Evolutionary conservation across 129 eudicot genomes (phyloP), one percentile per base, ranked within the genome.

Genomic region (Centaurea solstitialis): DNA sequence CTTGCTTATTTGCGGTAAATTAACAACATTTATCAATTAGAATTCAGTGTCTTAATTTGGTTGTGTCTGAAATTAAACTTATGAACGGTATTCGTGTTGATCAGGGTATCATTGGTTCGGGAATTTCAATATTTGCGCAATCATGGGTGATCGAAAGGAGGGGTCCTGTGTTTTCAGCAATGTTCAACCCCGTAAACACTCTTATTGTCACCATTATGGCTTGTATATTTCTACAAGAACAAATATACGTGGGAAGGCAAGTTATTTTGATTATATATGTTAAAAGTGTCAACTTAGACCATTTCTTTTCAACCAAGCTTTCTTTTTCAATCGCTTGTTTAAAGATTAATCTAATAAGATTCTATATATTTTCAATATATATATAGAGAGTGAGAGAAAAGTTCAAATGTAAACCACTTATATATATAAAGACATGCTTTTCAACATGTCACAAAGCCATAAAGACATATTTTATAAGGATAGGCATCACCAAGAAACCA

Each of bases 141-240:
- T 88, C 98, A 1, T 94, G 98, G 98, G 87, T 90, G 50, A 83
- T 92, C 22, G 81, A 90, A 47, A 89, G 72, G 77, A 86, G 92
- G 76, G 98, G 98, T 7, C 96, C 97, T 33, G 86, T 94, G 70
- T 94, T 87, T 70, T 92, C 97, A 4, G 98, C 98, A 5, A 87
- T 92, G 97, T 94, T 92, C 87, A 88, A 84, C 72, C 98, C 97
- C 62, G 82, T 94, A 57, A 73, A 79, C 85, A 92, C 98, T 0
- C 91, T 94, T 3, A 82, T 94, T 5, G 93, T 88, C n/a, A 84
- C 98, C 71, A 28, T 92, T 41, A 80, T 90, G 1, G 97, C 96
- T 37, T 80, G 89, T 67, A 83, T 87, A 74, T 85, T 92, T 45
- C 73, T 90, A 23, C 87, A 80, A 15, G 98, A 94, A 70, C 79